Percentiles rank a stretch among this genome's conserved stretches.
Conservation (phyloP, 495 filamentous ascomycete genomes). For the Neurospora pannonica region DNA sequence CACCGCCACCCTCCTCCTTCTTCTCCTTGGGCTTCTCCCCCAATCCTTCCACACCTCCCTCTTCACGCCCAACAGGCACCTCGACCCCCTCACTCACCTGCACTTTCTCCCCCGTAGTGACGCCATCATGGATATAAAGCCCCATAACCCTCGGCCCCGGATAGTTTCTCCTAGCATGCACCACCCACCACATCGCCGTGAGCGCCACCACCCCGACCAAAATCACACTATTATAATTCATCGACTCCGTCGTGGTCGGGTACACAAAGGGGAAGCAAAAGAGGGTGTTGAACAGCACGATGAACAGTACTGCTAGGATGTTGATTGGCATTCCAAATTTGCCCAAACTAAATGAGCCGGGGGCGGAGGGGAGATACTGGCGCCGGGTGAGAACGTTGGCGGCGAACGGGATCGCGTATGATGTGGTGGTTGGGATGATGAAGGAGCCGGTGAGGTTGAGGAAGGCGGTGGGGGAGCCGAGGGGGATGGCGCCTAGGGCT, state of each 20-base stretch:
- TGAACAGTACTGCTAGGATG: constrained; percentile 49
- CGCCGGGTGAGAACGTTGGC: constrained; percentile 61
- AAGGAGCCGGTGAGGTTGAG: constrained; percentile 65
- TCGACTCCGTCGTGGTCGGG: constrained; percentile 47
- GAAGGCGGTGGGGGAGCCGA: constrained; percentile 68
- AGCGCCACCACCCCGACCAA: constrained; percentile 45
- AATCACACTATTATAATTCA: constrained; percentile 65
- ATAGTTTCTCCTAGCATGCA: constrained; percentile 47
- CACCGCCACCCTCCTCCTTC: neutral
- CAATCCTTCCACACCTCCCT: too few relatives aligned
- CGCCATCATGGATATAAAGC: constrained; percentile 35
- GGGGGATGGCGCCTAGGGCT: constrained; percentile 62
- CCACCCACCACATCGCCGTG: constrained; percentile 55
- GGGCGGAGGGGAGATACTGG: constrained; percentile 52
- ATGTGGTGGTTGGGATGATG: constrained; percentile 61
- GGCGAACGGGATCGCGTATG: constrained; percentile 67
- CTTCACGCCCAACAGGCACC: neutral
- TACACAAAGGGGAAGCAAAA: constrained; percentile 61
- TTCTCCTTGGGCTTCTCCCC: neutral
- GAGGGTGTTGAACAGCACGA: constrained; percentile 58
- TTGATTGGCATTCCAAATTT: constrained; percentile 52
- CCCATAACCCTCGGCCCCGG: constrained; percentile 47
- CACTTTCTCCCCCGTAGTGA: neutral
- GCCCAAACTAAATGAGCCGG: constrained; percentile 53
- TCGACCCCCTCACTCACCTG: neutral